Evolutionary conservation across 2,329 filamentous ascomycete species (phyloP).

Genomic region (Aureobasidium sp.): DNA sequence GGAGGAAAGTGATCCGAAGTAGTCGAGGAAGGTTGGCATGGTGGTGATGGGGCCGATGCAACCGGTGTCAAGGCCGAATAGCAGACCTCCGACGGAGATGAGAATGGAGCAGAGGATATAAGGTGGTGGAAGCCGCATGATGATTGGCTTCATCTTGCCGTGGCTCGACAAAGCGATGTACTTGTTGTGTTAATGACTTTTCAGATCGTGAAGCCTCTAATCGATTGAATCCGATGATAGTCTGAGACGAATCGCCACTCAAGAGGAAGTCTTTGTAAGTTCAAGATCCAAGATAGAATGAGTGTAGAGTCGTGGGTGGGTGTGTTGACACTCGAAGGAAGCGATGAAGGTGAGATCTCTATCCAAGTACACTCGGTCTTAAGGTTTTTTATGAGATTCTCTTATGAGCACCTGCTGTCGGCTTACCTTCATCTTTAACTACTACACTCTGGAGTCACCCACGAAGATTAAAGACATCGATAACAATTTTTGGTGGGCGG

Average conservation of each 20-base stretch:
- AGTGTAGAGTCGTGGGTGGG: too few relatives aligned
- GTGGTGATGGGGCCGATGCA: constrained; percentile 48
- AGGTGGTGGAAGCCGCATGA: background rate
- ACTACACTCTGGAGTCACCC: background rate
- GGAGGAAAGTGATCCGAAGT: constrained; percentile 40
- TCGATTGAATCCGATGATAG: too few relatives aligned
- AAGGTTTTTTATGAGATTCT: background rate
- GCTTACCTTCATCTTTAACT: background rate
- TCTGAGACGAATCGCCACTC: too few relatives aligned
- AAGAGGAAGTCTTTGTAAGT: too few relatives aligned
- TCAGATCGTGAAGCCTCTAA: too few relatives aligned
- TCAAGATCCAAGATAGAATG: too few relatives aligned
- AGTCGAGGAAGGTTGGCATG: constrained; percentile 42
- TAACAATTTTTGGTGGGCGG: constrained; percentile 2
- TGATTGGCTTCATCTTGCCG: background rate
- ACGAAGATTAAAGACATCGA: background rate
- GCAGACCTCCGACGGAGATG: background rate
- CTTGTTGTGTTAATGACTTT: too few relatives aligned
- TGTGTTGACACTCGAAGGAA: background rate
- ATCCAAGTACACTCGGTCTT: background rate
- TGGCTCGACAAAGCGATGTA: too few relatives aligned
- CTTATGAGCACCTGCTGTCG: background rate
- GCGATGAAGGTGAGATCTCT: background rate
- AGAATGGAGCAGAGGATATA: background rate
- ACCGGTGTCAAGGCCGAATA: constrained; percentile 31